Base-by-base conservation (phyloP, 352 stramenopile species). In the Globisporangium sylvaticum region DNA sequence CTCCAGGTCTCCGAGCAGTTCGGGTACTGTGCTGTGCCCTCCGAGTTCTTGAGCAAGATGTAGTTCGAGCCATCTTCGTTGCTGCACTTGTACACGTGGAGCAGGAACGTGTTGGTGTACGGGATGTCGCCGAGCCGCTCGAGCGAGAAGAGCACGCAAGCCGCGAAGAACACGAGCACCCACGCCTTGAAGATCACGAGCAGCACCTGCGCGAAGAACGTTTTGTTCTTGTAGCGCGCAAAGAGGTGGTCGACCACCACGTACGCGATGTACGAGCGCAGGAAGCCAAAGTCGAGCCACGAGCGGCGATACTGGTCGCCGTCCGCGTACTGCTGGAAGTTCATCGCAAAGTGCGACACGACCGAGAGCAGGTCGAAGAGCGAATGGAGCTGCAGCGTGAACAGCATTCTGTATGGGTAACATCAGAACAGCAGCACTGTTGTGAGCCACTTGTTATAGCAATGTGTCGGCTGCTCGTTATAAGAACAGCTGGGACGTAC, bases 261-360 rank as follows among this genome's bases (percentile, higher is more conserved):
- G 62, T 95, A 95, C 22, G 87, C 70, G n/a, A 94, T 83, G 70
- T 96, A 96, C 6, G 84, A 84, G 29, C 88, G 87, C 32, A 96
- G 60, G 58, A 96, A 96, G 31, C 86, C 88, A 68, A 96, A 90
- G 75, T 94, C 86, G 59, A 96, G 76, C 88, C 88, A 96, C 58
- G 88, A 96, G 24, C 85, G 83, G 6, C 77, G 73, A 10, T 75
- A 71, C 52, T 83, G 78, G 27, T 72, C 80, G 53, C 78, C 76
- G 10, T 81, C 76, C 1, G 79, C 58, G n/a, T 82, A 73, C n/a
- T 84, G 93, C 69, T 89, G 79, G 71, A 92, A 81, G 9, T 83
- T 89, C 50, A 93, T 76, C 20, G 78, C 71, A 66, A 96, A 96
- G 71, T 95, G 88, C 31, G 88, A 91, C 37, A 94, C 82, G 10